Base-by-base conservation (phyloP, 306 rosid genomes). In the Casuarina glauca region DNA sequence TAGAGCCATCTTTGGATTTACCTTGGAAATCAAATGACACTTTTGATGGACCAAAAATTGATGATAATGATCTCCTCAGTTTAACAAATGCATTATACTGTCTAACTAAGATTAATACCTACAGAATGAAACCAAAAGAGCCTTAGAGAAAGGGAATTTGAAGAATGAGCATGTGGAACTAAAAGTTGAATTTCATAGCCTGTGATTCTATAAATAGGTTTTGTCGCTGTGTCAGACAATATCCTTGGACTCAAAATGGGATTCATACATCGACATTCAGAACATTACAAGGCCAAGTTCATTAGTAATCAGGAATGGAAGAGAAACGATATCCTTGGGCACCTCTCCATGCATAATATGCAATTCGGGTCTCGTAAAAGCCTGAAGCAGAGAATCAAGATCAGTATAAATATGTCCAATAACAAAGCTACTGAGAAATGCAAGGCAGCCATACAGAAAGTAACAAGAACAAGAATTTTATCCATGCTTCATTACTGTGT, bases 271-370 rank as follows among this genome's bases (percentile, higher is more conserved):
- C 11, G 12, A 17, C 20, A 39, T 4, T 3, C 8, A 69, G 52
- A 74, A 68, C 51, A 70, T 43, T 66, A 62, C 58, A 71, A 52
- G 67, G 58, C 12, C 12, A 12, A 39, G 20, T 44, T 39, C 48
- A 57, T 83, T 95, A 93, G 80, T 96, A 93, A 76, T 89, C 99
- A 12, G 98, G 99, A 75, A 96, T 96, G 73, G 96, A 89, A 64
- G 98, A 87, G 54, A 91, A 95, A 46, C 91, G 93, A 79, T 84
- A 95, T 77, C 97, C 97, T 63, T 87, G 75, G 64, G 87, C 96
- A 20, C 98, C 98, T 82, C 98, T 82, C 96, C 96, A 93, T 36
- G 99, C 86, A 76, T 96, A 96, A 86, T 96, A 93, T 1, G 99
- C 98, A 57, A 91, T 78, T 71, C 97, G 89, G 74, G 97, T 96